phyloP scores from a whole-genome alignment of 768 basidiomycete genomes.

The Russula earlei region DNA sequence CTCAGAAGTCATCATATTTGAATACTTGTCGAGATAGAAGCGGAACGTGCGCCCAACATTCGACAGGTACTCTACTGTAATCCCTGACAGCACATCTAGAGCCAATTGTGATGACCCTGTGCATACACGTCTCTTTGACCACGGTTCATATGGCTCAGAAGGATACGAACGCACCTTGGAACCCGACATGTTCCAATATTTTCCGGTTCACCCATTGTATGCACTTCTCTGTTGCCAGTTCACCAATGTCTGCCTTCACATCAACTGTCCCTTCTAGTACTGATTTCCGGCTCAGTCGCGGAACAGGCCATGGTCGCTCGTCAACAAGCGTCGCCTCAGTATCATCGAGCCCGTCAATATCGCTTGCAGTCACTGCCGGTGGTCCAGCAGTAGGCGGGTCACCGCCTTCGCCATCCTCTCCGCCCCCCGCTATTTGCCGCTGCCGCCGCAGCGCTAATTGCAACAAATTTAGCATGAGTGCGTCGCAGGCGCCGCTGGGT shows the following conservation, averaged over 20 bases:
- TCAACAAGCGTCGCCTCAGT: conserved; percentile 43
- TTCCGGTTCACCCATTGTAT: conserved; percentile 64
- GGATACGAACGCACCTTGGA: conserved; percentile 57
- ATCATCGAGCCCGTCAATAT: conserved; percentile 21
- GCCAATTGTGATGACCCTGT: conserved; percentile 67
- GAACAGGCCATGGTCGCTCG: conserved; percentile 52
- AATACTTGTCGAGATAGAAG: conserved; percentile 74
- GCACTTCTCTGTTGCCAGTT: conserved; percentile 51
- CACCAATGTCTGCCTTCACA: conserved; percentile 43
- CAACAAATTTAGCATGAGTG: conserved; percentile 63
- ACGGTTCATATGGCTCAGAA: background rate
- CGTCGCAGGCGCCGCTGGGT: conserved; percentile 64
- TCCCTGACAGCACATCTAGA: conserved; percentile 65
- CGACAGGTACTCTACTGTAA: conserved; percentile 69
- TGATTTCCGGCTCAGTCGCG: conserved; percentile 5
- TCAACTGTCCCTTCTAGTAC: conserved; percentile 20
- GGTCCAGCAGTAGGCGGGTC: background rate
- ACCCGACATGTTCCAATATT: conserved; percentile 83
- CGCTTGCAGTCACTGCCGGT: conserved; percentile 1
- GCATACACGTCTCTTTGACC: background rate
- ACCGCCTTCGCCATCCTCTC: conserved; percentile 22
- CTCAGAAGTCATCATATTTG: conserved; percentile 73
- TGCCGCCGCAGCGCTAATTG: conserved; percentile 36
- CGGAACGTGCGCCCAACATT: conserved; percentile 85
- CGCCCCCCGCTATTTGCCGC: conserved; percentile 25